Base-by-base conservation (phyloP, 1,139 yeast genomes). In the Kodamaea arcana region DNA sequence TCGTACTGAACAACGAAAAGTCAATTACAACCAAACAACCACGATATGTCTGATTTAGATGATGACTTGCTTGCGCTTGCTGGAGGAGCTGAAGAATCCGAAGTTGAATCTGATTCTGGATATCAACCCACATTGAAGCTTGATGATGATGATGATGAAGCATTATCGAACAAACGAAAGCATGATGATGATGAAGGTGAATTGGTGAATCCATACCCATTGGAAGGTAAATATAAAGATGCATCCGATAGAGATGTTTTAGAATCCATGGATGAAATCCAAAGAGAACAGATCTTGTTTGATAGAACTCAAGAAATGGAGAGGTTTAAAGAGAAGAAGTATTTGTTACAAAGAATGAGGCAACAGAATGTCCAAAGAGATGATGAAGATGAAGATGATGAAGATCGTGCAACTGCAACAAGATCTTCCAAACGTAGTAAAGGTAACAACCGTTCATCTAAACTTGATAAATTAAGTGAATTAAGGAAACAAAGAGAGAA, bases 221-320 rank as follows among this genome's bases (percentile, higher is more conserved):
- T 92, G 39, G 97, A 88, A 54, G 95, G 95, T 12, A 87, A 87
- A 52, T 92, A 81, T 65, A 84, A 80, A 51, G 84, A 88, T 58
- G 95, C 81, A 40, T 71, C 67, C 7, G 99, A 94, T 59, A 72
- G 87, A 41, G 79, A 65, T 4, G 54, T 54, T 33, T 65, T 92
- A 45, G 80, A 82, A 51, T 70, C 72, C 1, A 73, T 92, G 80
- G 94, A 92, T 40, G 98, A 94, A 68, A 78, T 92, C 56, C 84
- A 84, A 51, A 80, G 97, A 52, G 98, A 92, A 65, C 81, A 85
- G 48, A 77, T 87, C 39, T 73, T 92, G 41, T 94, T 86, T 50
- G 97, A 92, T 41, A 85, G 99, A 60, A 76, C 86, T 4, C 96
- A 88, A 59, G 94, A 86, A 47, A 78, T 87, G 80, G 95, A 90